Conservation (phyloP, 306 rosid genomes). For the Trifolium fragiferum region DNA sequence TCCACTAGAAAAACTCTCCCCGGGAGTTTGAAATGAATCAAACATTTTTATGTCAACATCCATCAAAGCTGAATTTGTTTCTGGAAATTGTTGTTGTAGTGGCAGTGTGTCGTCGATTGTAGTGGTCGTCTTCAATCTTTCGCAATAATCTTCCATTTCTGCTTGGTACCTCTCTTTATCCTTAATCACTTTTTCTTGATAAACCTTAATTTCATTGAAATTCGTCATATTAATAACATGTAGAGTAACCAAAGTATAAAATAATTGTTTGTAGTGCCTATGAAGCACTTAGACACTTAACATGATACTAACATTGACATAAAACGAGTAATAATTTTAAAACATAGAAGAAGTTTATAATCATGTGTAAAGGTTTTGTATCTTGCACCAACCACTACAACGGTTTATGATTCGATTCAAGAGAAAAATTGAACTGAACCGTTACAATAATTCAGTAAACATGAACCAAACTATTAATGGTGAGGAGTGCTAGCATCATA, state of each 20-base stretch:
- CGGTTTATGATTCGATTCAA: neutral
- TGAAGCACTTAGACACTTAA: neutral
- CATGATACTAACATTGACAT: neutral
- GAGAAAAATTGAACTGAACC: neutral
- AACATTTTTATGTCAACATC: conserved; percentile 49
- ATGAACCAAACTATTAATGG: neutral
- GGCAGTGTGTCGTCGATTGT: conserved; percentile 60
- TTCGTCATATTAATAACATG: neutral
- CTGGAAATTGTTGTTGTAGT: conserved; percentile 62
- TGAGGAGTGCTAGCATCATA: too few relatives aligned
- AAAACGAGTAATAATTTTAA: too few relatives aligned
- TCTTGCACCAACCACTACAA: neutral
- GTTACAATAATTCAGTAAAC: too few relatives aligned
- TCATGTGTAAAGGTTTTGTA: neutral
- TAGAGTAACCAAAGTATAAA: neutral
- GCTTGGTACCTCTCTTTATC: conserved; percentile 77
- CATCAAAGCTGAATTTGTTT: conserved; percentile 37
- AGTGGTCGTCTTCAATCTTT: conserved; percentile 53
- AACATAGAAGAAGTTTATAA: neutral
- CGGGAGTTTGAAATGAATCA: conserved; percentile 38
- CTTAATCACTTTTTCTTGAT: conserved; percentile 75
- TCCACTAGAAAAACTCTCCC: conserved; percentile 58
- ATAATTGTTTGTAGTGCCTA: too few relatives aligned
- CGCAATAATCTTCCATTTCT: conserved; percentile 79
- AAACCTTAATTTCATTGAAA: conserved; percentile 54